These are phyloP conservation scores for Melianthus villosus DNA, from an alignment of 441 rosid species.

Conservation along the genomic window DNA sequence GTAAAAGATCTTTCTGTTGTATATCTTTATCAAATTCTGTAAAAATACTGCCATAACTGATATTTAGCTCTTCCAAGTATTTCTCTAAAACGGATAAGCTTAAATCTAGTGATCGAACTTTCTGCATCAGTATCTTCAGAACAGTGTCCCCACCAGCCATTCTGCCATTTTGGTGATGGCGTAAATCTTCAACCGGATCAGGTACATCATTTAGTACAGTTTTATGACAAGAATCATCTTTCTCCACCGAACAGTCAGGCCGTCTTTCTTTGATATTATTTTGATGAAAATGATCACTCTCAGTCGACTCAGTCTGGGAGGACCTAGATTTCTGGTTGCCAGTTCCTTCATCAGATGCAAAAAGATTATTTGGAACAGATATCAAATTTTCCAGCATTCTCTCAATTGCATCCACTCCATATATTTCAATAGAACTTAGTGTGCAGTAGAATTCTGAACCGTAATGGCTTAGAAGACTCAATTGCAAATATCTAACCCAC, in stretches of 20 bases:
- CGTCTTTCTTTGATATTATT: conserved; percentile 17
- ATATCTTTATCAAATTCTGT: conserved; percentile 54
- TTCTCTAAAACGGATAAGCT: conserved; percentile 71
- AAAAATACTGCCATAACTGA: conserved; percentile 46
- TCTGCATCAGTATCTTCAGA: conserved; percentile 80
- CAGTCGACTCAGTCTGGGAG: conserved; percentile 16
- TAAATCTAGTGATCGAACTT: conserved; percentile 58
- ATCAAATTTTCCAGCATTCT: conserved; percentile 82
- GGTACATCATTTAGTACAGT: conserved; percentile 15
- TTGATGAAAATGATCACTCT: conserved; percentile 23
- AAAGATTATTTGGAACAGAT: conserved; percentile 34
- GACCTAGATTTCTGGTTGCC: conserved; percentile 16
- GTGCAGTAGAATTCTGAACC: conserved; percentile 90
- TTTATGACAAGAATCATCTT: conserved; percentile 20
- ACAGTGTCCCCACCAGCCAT: conserved; percentile 83
- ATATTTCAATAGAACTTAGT: conserved; percentile 58
- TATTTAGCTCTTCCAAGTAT: conserved; percentile 63
- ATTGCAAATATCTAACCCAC: conserved; percentile 73
- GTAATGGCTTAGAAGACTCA: conserved; percentile 58
- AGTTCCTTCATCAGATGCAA: conserved; percentile 26
- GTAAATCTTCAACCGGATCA: conserved; percentile 45
- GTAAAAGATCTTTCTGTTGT: conserved; percentile 23
- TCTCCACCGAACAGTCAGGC: conserved; percentile 18
- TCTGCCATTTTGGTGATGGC: conserved; percentile 65
- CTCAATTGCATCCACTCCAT: conserved; percentile 87